Percentiles rank a stretch among this genome's conserved stretches.
These are phyloP conservation scores for Rosa rugosa DNA, from an alignment of 306 rosid genomes.

Conservation along the genomic window DNA sequence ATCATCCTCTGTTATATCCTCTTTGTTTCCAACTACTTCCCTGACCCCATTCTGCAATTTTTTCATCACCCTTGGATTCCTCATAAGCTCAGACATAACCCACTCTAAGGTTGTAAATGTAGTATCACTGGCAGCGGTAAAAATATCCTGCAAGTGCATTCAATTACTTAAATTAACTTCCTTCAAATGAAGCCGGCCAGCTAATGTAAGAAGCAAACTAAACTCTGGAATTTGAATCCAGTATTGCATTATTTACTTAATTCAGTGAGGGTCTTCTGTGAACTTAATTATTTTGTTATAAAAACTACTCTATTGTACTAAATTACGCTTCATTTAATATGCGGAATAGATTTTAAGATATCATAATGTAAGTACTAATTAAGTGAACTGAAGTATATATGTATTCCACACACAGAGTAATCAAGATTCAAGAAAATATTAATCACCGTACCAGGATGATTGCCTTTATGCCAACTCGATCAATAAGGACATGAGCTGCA, in stretches of 20 bases:
- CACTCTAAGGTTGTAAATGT: not conserved
- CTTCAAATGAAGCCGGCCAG: not conserved
- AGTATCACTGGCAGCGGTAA: not conserved
- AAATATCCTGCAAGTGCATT: not conserved
- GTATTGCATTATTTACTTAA: no score
- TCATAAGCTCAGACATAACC: not conserved
- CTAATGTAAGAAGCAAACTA: no score
- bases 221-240: no score
- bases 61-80: not conserved
- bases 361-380: not conserved
- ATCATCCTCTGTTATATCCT: not conserved
- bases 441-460: not conserved
- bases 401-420: not conserved
- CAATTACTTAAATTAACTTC: not conserved
- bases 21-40: not conserved
- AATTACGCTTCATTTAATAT: no score
- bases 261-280: no score
- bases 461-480: not conserved
- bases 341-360: no score
- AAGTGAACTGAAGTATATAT: not conserved
- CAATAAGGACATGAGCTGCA: not conserved
- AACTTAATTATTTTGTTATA: no score
- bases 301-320: no score
- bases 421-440: not conserved
- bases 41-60: not conserved